Conservation (phyloP, 495 filamentous ascomycete genomes). For the Echria macrotheca region DNA sequence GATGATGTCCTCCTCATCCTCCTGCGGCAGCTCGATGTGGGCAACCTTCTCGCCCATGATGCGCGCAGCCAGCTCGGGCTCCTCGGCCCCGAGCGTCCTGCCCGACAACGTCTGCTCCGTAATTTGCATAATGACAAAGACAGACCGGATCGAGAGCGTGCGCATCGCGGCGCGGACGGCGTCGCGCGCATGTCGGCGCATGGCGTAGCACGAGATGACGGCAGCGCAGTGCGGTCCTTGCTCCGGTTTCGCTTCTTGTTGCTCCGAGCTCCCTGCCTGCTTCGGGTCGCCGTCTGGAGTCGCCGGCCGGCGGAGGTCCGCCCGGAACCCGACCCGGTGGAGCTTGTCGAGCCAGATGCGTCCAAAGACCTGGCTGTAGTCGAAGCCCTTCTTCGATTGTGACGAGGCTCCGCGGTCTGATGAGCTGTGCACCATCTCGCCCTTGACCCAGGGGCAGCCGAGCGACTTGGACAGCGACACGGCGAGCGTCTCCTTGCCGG, state of each 20-base stretch:
- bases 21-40: constrained; percentile 7
- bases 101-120: constrained; percentile 8
- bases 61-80: not conserved
- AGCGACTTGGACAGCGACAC: not conserved
- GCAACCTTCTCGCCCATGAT: constrained; percentile 5
- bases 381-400: not conserved
- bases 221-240: not conserved
- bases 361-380: constrained; percentile 6
- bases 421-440: not conserved
- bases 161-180: constrained; percentile 4
- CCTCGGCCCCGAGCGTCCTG: constrained; percentile 9
- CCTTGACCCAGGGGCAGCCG: constrained; percentile 7
- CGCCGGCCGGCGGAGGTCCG: not conserved
- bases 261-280: not conserved
- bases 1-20: constrained; percentile 7
- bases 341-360: constrained; percentile 11
- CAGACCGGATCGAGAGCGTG: not conserved
- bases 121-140: constrained; percentile 12
- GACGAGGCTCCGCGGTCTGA: not conserved
- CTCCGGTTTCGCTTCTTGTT: not conserved
- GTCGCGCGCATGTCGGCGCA: constrained; percentile 3
- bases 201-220: constrained; percentile 3
- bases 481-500: constrained; percentile 11
- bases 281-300: no score
- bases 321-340: constrained; percentile 1